Evolutionary conservation across 495 filamentous ascomycete species (phyloP).

Genomic region (Evansstolkia leycettana): DNA sequence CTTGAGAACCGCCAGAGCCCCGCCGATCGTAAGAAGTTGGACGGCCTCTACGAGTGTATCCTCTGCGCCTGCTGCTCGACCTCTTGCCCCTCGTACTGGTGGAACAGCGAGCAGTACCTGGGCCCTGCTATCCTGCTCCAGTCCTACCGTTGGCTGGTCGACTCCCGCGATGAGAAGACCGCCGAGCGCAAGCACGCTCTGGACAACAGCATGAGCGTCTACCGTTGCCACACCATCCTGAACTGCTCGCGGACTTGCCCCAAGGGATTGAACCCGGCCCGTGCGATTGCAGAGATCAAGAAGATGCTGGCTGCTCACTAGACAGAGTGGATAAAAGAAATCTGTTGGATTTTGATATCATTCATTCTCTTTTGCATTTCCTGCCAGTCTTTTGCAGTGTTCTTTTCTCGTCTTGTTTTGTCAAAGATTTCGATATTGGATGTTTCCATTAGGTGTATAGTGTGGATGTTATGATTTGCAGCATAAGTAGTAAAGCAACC

Average conservation of each 20-base stretch:
- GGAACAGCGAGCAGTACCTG: constrained; percentile 97
- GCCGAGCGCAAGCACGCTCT: constrained; percentile 77
- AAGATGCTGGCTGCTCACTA: constrained; percentile 66
- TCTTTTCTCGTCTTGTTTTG: constrained; percentile 16
- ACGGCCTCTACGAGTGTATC: constrained; percentile 98
- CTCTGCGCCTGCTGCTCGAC: constrained; percentile 99
- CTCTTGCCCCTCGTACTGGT: constrained; percentile 98
- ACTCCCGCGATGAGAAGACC: constrained; percentile 81
- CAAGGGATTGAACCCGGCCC: constrained; percentile 92
- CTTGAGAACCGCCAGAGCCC: constrained; percentile 82
- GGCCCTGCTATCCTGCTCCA: constrained; percentile 92
- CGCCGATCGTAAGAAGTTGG: constrained; percentile 87
- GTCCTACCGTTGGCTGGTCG: constrained; percentile 91
- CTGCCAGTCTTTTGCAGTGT: constrained; percentile 10
- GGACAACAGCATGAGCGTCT: constrained; percentile 97
- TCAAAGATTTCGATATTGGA: constrained; percentile 20
- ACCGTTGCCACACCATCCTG: constrained; percentile 97
- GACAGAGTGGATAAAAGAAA: constrained; percentile 15
- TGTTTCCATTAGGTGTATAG: constrained; percentile 35
- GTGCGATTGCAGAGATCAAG: constrained; percentile 95
- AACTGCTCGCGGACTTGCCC: constrained; percentile 96
- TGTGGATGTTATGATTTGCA: not conserved
- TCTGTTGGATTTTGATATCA: constrained; percentile 4
- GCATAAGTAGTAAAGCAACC: too few species aligned
- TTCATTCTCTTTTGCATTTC: constrained; percentile 17